Percentiles rank a stretch among this genome's conserved stretches.
Conservation (phyloP, 495 filamentous ascomycete genomes). For the Halenospora varia region DNA sequence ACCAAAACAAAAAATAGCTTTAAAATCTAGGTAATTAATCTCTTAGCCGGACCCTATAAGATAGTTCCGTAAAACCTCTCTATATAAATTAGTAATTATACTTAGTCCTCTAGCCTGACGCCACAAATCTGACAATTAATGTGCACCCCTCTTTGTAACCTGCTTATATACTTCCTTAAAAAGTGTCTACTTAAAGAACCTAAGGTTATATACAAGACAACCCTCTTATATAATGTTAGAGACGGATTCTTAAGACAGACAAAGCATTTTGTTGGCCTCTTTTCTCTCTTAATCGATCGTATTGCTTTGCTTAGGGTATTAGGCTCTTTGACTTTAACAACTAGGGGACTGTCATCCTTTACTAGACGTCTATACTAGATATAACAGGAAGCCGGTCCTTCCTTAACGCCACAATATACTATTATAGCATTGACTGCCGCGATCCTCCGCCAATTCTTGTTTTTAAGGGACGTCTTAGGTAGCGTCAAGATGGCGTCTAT, state of each 20-base stretch:
- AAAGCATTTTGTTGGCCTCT: slow-evolving; percentile 14
- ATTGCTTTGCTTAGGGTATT: slow-evolving; percentile 11
- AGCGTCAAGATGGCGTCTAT: slow-evolving; percentile 17
- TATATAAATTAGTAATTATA: slow-evolving; percentile 10
- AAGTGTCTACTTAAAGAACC: slow-evolving; percentile 16
- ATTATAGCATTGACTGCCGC: slow-evolving; percentile 14
- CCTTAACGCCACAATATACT: slow-evolving; percentile 12
- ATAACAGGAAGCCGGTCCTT: background rate
- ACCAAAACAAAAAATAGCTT: slow-evolving; percentile 3
- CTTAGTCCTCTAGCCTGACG: slow-evolving; percentile 3
- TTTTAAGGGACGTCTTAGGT: slow-evolving; percentile 14
- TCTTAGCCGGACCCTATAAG: slow-evolving; percentile 4
- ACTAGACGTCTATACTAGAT: background rate
- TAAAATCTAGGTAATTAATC: slow-evolving; percentile 6
- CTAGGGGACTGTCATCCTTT: background rate
- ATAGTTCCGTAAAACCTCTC: slow-evolving; percentile 17
- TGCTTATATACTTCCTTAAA: slow-evolving; percentile 13
- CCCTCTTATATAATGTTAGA: slow-evolving; percentile 4
- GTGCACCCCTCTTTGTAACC: background rate
- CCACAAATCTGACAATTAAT: slow-evolving; percentile 8
- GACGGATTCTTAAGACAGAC: slow-evolving; percentile 8
- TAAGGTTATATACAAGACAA: slow-evolving; percentile 5
- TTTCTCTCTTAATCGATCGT: slow-evolving; percentile 8
- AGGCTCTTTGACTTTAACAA: background rate
- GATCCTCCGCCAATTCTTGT: slow-evolving; percentile 11